A percentile compares a stretch with the other conserved stretches of the same genome.
These are phyloP conservation scores for Tilletia indica DNA, from an alignment of 1,284 basidiomycete genomes.

Conservation along the genomic window DNA sequence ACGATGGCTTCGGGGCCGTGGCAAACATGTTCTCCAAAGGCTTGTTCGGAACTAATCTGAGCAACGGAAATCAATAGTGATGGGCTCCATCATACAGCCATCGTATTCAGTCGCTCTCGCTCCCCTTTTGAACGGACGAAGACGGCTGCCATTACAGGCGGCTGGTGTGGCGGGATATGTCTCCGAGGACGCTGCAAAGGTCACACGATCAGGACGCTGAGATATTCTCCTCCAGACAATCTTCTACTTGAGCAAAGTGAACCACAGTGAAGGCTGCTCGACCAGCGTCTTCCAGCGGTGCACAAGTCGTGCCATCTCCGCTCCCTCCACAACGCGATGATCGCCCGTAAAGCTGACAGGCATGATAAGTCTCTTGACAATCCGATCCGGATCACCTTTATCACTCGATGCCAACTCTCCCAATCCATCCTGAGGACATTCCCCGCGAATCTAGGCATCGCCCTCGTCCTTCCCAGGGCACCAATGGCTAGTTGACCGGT, in stretches of 20 bases:
- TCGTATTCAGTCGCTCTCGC: too few relatives aligned
- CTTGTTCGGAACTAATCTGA: conserved; percentile 24
- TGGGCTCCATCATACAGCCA: too few relatives aligned
- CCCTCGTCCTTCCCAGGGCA: conserved; percentile 66
- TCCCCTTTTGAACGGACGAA: too few relatives aligned
- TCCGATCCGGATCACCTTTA: conserved; percentile 22
- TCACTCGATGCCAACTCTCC: conserved; percentile 14
- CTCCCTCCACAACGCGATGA: conserved; percentile 86
- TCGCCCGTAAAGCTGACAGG: conserved; percentile 64
- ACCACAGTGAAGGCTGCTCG: conserved; percentile 72
- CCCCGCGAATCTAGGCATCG: conserved; percentile 37
- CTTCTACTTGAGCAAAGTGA: conserved; percentile 60
- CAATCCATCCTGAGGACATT: conserved; percentile 26
- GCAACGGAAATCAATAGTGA: too few relatives aligned
- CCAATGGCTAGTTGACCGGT: conserved; percentile 88
- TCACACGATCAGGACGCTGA: too few relatives aligned
- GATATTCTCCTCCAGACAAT: too few relatives aligned
- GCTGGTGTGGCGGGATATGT: too few relatives aligned
- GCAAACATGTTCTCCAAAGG: conserved; percentile 30
- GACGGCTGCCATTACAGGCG: too few relatives aligned
- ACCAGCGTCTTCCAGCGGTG: conserved; percentile 83
- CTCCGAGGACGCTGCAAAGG: too few relatives aligned
- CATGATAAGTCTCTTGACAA: conserved; percentile 37
- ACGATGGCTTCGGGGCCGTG: conserved; percentile 35
- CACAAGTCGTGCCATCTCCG: conserved; percentile 84